Conservation (phyloP, 2,329 filamentous ascomycete genomes). For the Dendrostoma leiphaemia region DNA sequence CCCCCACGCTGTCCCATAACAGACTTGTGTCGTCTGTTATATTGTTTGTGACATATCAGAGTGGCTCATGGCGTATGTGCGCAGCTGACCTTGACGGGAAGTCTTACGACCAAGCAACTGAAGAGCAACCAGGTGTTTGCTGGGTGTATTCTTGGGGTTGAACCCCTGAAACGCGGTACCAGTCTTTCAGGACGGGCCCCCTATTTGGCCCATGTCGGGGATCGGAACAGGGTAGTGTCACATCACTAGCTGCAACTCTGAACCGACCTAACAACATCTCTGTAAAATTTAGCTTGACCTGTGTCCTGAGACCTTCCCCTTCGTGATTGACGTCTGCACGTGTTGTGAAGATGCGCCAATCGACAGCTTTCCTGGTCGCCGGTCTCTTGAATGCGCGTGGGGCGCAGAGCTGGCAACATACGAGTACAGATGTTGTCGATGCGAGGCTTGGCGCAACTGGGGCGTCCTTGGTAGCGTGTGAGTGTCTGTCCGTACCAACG, state of each 20-base stretch:
- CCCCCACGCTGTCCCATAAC: no score
- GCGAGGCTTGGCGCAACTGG: slow-evolving; percentile 7
- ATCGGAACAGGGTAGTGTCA: background rate
- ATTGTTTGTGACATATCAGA: no score
- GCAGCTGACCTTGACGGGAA: background rate
- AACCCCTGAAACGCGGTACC: background rate
- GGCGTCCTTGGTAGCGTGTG: slow-evolving; percentile 19
- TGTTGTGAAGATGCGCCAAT: background rate
- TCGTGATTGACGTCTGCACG: background rate
- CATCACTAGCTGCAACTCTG: background rate
- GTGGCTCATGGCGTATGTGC: no score
- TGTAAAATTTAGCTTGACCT: no score
- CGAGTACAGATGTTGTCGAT: background rate
- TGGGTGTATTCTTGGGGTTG: background rate
- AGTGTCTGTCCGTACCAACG: background rate
- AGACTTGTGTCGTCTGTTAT: no score
- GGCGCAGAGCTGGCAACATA: slow-evolving; percentile 3
- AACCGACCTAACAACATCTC: no score
- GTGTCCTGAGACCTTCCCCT: background rate
- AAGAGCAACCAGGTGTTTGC: background rate
- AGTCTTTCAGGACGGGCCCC: background rate
- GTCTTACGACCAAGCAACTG: background rate
- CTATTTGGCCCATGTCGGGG: background rate
- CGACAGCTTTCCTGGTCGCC: background rate
- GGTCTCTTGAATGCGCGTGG: background rate